Evolutionary conservation across 441 rosid genomes (phyloP).

Genomic region (Erodium texanum): DNA sequence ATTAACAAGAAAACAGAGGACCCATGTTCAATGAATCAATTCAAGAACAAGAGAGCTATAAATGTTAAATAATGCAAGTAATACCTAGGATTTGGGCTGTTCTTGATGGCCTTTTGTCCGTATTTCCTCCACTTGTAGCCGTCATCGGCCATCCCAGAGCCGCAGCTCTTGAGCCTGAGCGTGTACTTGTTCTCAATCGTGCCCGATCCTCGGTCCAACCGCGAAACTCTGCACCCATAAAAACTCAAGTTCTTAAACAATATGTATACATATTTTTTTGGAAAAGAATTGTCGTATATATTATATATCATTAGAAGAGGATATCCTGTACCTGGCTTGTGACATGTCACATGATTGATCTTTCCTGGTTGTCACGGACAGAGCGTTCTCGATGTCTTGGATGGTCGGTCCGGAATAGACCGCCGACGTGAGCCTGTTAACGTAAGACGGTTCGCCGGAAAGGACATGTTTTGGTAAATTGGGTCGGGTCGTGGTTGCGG

Average conservation of each 20-base stretch:
- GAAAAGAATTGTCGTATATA: no score
- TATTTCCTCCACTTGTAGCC: constrained; percentile 94
- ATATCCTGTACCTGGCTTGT: constrained; percentile 16
- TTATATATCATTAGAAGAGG: no score
- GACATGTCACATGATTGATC: constrained; percentile 10
- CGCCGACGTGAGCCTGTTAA: constrained; percentile 29
- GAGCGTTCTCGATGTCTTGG: constrained; percentile 41
- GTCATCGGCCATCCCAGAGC: constrained; percentile 54
- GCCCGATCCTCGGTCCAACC: constrained; percentile 20
- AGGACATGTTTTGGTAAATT: not conserved
- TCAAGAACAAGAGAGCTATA: no score
- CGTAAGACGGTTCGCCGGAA: not conserved
- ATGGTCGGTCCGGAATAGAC: constrained; percentile 52
- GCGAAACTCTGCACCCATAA: no score
- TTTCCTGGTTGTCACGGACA: constrained; percentile 17
- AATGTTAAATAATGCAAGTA: not conserved
- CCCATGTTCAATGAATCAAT: no score
- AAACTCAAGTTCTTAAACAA: no score
- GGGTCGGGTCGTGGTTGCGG: not conserved
- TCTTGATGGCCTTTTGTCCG: constrained; percentile 83
- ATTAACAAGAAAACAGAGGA: no score
- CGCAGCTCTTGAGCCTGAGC: constrained; percentile 50
- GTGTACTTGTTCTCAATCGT: constrained; percentile 60
- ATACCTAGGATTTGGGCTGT: constrained; percentile 83
- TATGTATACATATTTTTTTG: no score